Conservation (phyloP, 306 rosid genomes). For the Trifolium dubium region DNA sequence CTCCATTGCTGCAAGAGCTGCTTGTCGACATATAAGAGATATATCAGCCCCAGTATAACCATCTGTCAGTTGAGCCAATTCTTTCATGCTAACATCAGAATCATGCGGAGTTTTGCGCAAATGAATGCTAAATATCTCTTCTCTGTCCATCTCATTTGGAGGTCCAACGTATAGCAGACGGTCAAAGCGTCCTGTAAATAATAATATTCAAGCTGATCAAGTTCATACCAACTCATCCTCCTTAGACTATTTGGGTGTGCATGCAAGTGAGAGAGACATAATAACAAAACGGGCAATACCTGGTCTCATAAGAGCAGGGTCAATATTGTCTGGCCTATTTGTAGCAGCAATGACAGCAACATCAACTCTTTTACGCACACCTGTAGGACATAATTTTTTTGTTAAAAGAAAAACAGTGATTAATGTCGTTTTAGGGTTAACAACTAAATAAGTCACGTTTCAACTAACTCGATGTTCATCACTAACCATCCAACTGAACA, state of each 20-base stretch:
- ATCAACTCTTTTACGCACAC: conserved; percentile 81
- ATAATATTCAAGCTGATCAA: conserved; percentile 5
- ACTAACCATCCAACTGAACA: conserved; percentile 91
- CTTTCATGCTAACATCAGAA: conserved; percentile 64
- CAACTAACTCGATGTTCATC: conserved; percentile 32
- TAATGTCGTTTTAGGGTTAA: conserved; percentile 30
- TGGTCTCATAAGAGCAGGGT: conserved; percentile 89
- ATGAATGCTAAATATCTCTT: conserved; percentile 81
- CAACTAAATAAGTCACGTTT: conserved; percentile 13
- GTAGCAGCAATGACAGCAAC: conserved; percentile 95
- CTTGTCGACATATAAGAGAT: conserved; percentile 79
- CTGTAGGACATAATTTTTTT: conserved; percentile 46
- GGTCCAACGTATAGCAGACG: conserved; percentile 89
- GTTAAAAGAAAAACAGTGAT: conserved; percentile 37
- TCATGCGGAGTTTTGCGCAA: conserved; percentile 72
- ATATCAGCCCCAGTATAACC: conserved; percentile 93
- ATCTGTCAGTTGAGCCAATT: conserved; percentile 65
- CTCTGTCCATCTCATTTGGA: conserved; percentile 78
- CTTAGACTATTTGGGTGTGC: neutral
- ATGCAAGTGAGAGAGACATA: conserved; percentile 12
- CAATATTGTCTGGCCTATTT: conserved; percentile 92
- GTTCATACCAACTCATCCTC: conserved; percentile 12
- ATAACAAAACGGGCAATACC: conserved; percentile 50
- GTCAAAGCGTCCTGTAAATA: conserved; percentile 80
- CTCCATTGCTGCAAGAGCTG: conserved; percentile 83